These are phyloP conservation scores for Picea sitchensis DNA, from an alignment of 75 land plant genomes.

Conservation along the genomic window DNA sequence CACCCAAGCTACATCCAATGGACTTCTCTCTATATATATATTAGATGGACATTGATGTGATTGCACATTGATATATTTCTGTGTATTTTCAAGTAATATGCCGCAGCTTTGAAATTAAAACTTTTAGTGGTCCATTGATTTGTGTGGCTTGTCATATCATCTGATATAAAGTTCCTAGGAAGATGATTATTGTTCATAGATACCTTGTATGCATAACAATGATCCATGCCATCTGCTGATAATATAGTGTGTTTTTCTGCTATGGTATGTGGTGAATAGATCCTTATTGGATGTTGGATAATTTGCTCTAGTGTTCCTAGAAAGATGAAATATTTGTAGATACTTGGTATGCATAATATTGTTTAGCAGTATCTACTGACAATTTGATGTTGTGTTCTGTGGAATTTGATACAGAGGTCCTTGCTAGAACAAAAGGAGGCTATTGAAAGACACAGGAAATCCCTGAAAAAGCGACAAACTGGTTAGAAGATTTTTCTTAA, in stretches of 20 bases:
- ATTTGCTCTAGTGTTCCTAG: background rate
- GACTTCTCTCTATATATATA: no score
- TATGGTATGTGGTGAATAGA: background rate
- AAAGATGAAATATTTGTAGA: background rate
- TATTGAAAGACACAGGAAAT: slow-evolving; percentile 77
- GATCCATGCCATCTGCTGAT: background rate
- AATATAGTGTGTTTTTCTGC: background rate
- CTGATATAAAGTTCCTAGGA: background rate
- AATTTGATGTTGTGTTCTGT: background rate
- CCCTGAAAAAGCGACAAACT: slow-evolving; percentile 71
- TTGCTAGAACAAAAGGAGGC: slow-evolving; percentile 77
- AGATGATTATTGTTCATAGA: background rate
- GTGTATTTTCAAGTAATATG: background rate
- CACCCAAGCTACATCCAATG: no score
- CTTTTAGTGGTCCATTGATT: background rate
- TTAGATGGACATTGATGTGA: no score
- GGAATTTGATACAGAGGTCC: slow-evolving; percentile 41
- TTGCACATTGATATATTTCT: no score
- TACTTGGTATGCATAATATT: background rate
- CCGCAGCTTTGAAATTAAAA: background rate
- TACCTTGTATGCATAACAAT: background rate
- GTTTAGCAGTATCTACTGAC: background rate
- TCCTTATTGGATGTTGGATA: background rate
- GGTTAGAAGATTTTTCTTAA: slow-evolving; percentile 30
- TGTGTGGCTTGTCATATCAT: background rate